Conservation (phyloP, 352 stramenopile species). For the Elongisporangium undulatum region DNA sequence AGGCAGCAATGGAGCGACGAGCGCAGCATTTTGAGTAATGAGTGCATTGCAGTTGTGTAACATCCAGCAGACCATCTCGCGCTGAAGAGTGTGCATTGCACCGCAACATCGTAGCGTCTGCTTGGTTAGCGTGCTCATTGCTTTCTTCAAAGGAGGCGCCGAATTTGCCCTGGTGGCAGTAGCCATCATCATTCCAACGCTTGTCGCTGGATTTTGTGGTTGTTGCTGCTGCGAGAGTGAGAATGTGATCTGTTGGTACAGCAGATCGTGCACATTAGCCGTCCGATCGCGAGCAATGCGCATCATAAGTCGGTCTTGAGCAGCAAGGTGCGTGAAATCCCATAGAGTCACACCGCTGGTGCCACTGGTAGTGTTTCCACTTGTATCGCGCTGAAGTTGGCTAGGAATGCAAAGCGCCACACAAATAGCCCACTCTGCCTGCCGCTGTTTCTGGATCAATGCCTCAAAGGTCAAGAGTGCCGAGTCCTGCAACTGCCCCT, state of each 20-base stretch:
- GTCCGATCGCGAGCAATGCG: constrained; percentile 33
- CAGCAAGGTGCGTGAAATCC: constrained; percentile 55
- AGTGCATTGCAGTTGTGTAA: constrained; percentile 26
- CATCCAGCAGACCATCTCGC: constrained; percentile 34
- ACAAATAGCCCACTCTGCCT: constrained; percentile 52
- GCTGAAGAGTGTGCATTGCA: constrained; percentile 25
- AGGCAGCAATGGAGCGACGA: constrained; percentile 41
- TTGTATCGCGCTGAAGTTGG: constrained; percentile 15
- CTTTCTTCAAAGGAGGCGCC: constrained; percentile 29
- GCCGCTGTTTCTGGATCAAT: constrained; percentile 13
- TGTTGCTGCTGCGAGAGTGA: constrained; percentile 13
- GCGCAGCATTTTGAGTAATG: constrained; percentile 30
- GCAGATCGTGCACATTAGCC: constrained; percentile 50
- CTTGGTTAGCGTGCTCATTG: constrained; percentile 38
- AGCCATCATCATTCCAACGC: constrained; percentile 2
- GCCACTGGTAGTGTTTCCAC: neutral
- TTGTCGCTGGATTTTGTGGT: neutral
- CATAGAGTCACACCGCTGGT: constrained; percentile 26
- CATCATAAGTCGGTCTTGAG: constrained; percentile 40
- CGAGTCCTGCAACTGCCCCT: constrained; percentile 9
- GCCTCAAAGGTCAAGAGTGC: constrained; percentile 15
- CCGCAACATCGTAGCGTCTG: constrained; percentile 33
- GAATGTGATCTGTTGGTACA: constrained; percentile 48
- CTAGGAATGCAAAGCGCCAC: constrained; percentile 47
- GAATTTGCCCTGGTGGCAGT: neutral